phyloP scores from a whole-genome alignment of 2,329 filamentous ascomycete species.

The Botryotinia convoluta region DNA sequence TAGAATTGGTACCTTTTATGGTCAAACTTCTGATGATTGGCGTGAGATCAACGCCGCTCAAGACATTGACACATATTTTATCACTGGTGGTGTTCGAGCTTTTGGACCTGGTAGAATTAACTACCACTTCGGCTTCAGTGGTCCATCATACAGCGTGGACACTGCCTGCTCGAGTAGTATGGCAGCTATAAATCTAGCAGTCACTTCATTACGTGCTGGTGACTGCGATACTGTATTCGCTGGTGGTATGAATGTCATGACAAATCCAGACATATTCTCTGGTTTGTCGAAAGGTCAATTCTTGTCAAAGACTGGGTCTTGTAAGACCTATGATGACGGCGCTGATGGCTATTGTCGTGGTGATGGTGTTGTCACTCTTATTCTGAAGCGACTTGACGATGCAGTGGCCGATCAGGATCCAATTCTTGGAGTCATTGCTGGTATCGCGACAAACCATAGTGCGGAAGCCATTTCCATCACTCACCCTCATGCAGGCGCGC shows the following conservation, averaged over 20 bases:
- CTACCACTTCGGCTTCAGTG: conserved; percentile 44
- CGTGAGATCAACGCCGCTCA: conserved; percentile 25
- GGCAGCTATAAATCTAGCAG: conserved; percentile 53
- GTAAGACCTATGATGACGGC: conserved; percentile 43
- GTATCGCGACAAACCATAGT: conserved; percentile 45
- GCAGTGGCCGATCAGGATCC: conserved; percentile 53
- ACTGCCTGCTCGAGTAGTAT: conserved; percentile 58
- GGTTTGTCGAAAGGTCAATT: conserved; percentile 45
- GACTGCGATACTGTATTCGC: conserved; percentile 46
- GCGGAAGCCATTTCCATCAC: not conserved
- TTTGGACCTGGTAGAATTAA: conserved; percentile 38
- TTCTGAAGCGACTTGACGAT: conserved; percentile 48
- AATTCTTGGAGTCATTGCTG: conserved; percentile 52
- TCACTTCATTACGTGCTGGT: conserved; percentile 47
- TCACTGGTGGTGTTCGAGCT: conserved; percentile 31
- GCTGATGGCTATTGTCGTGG: conserved; percentile 26
- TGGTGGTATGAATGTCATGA: conserved; percentile 41
- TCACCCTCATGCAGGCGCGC: conserved; percentile 21
- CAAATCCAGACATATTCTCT: conserved; percentile 25
- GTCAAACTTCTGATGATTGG: conserved; percentile 28
- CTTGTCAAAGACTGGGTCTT: conserved; percentile 30
- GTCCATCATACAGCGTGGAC: conserved; percentile 55
- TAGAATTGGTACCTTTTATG: conserved; percentile 27
- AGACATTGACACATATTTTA: conserved; percentile 34
- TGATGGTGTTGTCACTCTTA: conserved; percentile 49